These are phyloP conservation scores for Trichothecium sympodiale DNA, from an alignment of 2,329 filamentous ascomycete species.

Conservation along the genomic window DNA sequence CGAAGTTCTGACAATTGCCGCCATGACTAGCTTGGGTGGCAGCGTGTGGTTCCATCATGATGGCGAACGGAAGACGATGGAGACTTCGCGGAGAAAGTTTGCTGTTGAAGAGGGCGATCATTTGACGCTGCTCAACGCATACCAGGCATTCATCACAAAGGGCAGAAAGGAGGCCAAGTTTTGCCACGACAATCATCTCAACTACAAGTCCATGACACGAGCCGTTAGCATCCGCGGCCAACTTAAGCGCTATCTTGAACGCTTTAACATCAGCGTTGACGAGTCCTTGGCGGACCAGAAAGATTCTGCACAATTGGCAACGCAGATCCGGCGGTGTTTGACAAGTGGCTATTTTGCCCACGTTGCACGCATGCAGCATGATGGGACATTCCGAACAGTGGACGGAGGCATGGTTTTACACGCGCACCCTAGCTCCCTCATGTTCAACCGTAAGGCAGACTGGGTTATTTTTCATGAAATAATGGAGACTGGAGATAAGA, in stretches of 20 bases:
- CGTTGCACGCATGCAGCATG: slow-evolving; percentile 84
- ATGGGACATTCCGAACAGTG: slow-evolving; percentile 83
- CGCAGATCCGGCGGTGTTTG: slow-evolving; percentile 74
- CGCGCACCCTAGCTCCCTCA: slow-evolving; percentile 82
- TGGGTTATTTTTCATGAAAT: slow-evolving; percentile 96
- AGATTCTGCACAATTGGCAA: slow-evolving; percentile 34
- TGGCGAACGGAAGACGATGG: slow-evolving; percentile 62
- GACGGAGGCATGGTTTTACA: slow-evolving; percentile 66
- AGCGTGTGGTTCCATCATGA: slow-evolving; percentile 75
- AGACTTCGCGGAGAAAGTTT: slow-evolving; percentile 68
- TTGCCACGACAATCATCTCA: slow-evolving; percentile 77
- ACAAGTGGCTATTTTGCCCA: slow-evolving; percentile 89
- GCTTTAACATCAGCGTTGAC: slow-evolving; percentile 63
- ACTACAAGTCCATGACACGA: slow-evolving; percentile 71
- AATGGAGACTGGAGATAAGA: slow-evolving; percentile 80
- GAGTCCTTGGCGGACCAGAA: slow-evolving; percentile 41
- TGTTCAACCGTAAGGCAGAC: slow-evolving; percentile 94
- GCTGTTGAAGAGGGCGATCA: slow-evolving; percentile 92
- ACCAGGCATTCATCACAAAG: slow-evolving; percentile 73
- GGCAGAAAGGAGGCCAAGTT: slow-evolving; percentile 77
- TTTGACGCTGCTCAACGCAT: slow-evolving; percentile 86
- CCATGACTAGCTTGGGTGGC: slow-evolving; percentile 83
- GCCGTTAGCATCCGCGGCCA: slow-evolving; percentile 82
- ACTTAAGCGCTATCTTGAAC: slow-evolving; percentile 75
- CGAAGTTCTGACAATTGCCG: slow-evolving; percentile 83